Evolutionary conservation across 140 eudicot species (phyloP), one percentile per base, ranked within the genome.

Genomic region (Cichorium intybus): DNA sequence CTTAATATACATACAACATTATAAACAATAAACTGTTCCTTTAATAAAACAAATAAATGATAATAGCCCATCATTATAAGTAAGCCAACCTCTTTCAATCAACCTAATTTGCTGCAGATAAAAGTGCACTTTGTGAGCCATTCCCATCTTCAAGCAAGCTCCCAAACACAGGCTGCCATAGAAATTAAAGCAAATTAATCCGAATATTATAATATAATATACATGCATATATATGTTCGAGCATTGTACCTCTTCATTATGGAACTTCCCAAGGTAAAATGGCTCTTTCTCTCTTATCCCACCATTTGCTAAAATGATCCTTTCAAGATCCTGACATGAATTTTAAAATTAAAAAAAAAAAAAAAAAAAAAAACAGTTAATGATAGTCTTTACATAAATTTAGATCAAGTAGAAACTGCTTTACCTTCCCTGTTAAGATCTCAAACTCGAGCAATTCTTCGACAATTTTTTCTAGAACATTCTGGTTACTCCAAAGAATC

Each of bases 201-300:
- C 49, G 4, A 5, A 31, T 0, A 31, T 6, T 2, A 2, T 31
- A 6, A 5, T 5, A 14, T 43, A 43, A 39, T 15, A 43, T 43
- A n/a, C n/a, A n/a, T n/a, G n/a, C n/a, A n/a, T 39, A 39, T 11
- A 11, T 39, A 39, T 53, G 21, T 27, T 62, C 53, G 45, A 64
- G 60, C 69, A 66, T 24, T 50, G 59, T 80, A 82, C 97, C 93
- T 87, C 80, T 49, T 82, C 86, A 51, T 34, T 75, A 59, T 63
- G 63, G 56, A 51, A 57, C 35, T 76, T 75, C 56, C 80, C 70
- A 69, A 90, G 86, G 72, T 62, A 87, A 77, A 90, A 90, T 20
- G 97, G 97, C 72, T 90, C 97, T 56, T 80, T 74, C 74, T 87
- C 95, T 59, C 80, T 56, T 54, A 79, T 56, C 49, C 96, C 97